Percentiles rank a stretch among this genome's conserved stretches.
phyloP scores from a whole-genome alignment of 2,329 filamentous ascomycete species.

The Hirsutella rhossiliensis region DNA sequence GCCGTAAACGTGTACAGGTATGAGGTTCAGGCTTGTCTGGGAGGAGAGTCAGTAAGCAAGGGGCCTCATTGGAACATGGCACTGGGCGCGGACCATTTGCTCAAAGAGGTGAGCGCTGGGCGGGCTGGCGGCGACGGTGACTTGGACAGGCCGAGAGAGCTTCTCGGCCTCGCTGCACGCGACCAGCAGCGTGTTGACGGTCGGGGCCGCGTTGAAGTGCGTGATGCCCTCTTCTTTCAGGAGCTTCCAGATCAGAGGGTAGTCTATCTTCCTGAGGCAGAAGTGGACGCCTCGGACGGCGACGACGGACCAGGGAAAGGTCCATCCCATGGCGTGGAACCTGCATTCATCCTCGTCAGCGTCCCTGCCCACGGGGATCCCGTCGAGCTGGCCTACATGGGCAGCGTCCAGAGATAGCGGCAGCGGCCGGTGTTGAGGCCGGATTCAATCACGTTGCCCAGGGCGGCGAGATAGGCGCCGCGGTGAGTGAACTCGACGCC shows the following conservation, averaged over 20 bases:
- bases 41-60: not conserved
- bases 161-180: slow-evolving; percentile 61
- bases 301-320: slow-evolving; percentile 87
- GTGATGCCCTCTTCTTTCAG: slow-evolving; percentile 80
- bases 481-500: slow-evolving; percentile 88
- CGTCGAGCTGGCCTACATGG: slow-evolving; percentile 50
- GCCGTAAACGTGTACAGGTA: slow-evolving; percentile 90
- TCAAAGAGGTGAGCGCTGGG: slow-evolving; percentile 86
- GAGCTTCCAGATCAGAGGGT: slow-evolving; percentile 80
- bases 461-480: slow-evolving; percentile 70
- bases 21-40: slow-evolving; percentile 58
- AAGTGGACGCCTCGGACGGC: slow-evolving; percentile 91
- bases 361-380: not conserved
- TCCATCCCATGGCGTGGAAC: slow-evolving; percentile 66
- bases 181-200: slow-evolving; percentile 89
- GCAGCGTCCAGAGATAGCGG: slow-evolving; percentile 83
- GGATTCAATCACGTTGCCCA: slow-evolving; percentile 82
- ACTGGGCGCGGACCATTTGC: slow-evolving; percentile 57
- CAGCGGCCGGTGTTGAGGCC: slow-evolving; percentile 67
- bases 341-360: slow-evolving; percentile 15
- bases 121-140: slow-evolving; percentile 87
- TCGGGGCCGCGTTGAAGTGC: slow-evolving; percentile 92
- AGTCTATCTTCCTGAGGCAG: slow-evolving; percentile 90
- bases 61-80: not conserved
- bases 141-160: slow-evolving; percentile 60